phyloP scores from a whole-genome alignment of 768 basidiomycete genomes.

The Aureoboletus auriporus region DNA sequence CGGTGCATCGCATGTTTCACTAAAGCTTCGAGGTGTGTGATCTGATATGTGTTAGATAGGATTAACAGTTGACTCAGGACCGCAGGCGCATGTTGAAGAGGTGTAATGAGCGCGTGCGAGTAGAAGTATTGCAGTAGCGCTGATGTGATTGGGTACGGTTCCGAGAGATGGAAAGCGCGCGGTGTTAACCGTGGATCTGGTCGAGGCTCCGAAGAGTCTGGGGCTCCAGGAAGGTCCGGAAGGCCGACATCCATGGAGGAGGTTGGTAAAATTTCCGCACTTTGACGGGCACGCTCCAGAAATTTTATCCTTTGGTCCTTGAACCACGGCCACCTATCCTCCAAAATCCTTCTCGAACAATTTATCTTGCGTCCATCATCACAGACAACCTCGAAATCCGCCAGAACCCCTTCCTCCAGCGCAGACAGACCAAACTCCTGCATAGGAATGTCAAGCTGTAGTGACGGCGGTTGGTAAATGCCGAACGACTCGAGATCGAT shows the following conservation, averaged over 20 bases:
- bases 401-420: constrained; percentile 73
- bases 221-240: constrained; percentile 55
- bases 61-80: constrained; percentile 85
- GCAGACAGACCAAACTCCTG: constrained; percentile 83
- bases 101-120: constrained; percentile 79
- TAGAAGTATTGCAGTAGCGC: constrained; percentile 95
- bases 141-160: constrained; percentile 84
- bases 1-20: constrained; percentile 96
- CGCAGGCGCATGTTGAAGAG: constrained; percentile 86
- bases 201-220: constrained; percentile 45
- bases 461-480: constrained; percentile 83
- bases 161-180: constrained; percentile 75
- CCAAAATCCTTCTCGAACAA: constrained; percentile 80
- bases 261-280: constrained; percentile 55
- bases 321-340: constrained; percentile 97
- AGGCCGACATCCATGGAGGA: constrained; percentile 60
- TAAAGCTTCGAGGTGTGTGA: constrained; percentile 68
- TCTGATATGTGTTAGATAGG: constrained; percentile 77
- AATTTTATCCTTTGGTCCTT: constrained; percentile 61
- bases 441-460: constrained; percentile 62
- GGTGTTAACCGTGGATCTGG: constrained; percentile 81
- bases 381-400: constrained; percentile 91
- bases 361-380: constrained; percentile 82
- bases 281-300: constrained; percentile 50
- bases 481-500: constrained; percentile 94